Percentiles rank a stretch among this genome's conserved stretches.
Evolutionary conservation across 306 rosid species (phyloP).

Genomic region (Argentina anserina): DNA sequence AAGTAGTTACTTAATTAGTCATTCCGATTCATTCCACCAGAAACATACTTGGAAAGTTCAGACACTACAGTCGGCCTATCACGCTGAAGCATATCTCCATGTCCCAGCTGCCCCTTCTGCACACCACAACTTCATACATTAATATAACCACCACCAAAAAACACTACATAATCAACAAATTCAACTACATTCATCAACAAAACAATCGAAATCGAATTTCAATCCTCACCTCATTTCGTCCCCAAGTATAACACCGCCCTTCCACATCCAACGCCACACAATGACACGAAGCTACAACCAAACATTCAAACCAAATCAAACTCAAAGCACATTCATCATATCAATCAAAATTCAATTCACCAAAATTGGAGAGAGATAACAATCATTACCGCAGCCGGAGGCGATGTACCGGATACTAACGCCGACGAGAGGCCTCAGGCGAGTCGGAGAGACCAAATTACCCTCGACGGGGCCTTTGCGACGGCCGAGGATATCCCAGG

Average conservation of each 20-base stretch:
- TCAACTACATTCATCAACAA: neutral
- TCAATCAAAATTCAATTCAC: neutral
- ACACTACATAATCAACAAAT: neutral
- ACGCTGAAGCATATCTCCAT: conserved; percentile 88
- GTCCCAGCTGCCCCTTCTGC: conserved; percentile 98
- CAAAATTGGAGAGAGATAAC: neutral
- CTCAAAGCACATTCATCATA: neutral
- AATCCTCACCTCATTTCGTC: conserved; percentile 84
- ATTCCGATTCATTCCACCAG: neutral
- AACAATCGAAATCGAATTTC: conserved; percentile 14
- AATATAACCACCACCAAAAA: neutral
- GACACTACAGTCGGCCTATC: conserved; percentile 97
- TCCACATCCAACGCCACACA: conserved; percentile 93
- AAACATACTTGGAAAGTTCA: conserved; percentile 82
- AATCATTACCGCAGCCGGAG: conserved; percentile 61
- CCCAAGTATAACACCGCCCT: conserved; percentile 98
- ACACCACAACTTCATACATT: conserved; percentile 25
- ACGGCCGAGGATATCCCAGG: conserved; percentile 83
- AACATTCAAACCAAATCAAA: conserved; percentile 19
- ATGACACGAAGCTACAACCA: conserved; percentile 74
- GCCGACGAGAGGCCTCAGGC: conserved; percentile 83
- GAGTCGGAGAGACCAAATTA: conserved; percentile 76
- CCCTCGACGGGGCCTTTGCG: conserved; percentile 67
- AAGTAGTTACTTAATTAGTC: no score
- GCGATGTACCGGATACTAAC: conserved; percentile 75